These are phyloP conservation scores for Penicillium daleae DNA, from an alignment of 495 filamentous ascomycete species.

Conservation along the genomic window DNA sequence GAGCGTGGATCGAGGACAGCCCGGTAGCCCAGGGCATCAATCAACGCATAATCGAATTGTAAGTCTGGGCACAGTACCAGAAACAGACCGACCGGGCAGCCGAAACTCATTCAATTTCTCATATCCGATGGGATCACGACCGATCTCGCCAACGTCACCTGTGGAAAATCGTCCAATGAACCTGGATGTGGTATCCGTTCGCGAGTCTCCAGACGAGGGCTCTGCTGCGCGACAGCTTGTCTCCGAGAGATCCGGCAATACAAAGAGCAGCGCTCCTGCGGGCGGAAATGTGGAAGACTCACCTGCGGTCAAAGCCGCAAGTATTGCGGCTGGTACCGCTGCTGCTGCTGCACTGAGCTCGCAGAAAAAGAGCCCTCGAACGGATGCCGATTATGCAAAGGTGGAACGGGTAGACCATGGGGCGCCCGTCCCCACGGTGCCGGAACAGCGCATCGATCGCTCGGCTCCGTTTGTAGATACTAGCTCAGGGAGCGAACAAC, in stretches of 20 bases:
- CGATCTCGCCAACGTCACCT: slow-evolving; percentile 42
- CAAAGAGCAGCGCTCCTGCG: slow-evolving; percentile 49
- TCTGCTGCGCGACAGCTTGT: slow-evolving; percentile 40
- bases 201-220: slow-evolving; percentile 30
- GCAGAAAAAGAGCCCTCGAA: slow-evolving; percentile 19
- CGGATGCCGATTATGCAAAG: slow-evolving; percentile 12
- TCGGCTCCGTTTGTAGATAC: not conserved
- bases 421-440: not conserved
- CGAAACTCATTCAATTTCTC: slow-evolving; percentile 84
- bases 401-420: slow-evolving; percentile 10
- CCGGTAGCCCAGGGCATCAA: slow-evolving; percentile 24
- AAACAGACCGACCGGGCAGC: slow-evolving; percentile 61
- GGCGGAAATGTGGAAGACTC: slow-evolving; percentile 48
- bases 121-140: slow-evolving; percentile 66
- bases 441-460: slow-evolving; percentile 6
- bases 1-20: slow-evolving; percentile 49
- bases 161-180: slow-evolving; percentile 24
- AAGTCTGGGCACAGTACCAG: slow-evolving; percentile 44
- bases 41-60: slow-evolving; percentile 26
- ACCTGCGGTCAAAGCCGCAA: slow-evolving; percentile 39
- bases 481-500: slow-evolving; percentile 11
- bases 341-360: slow-evolving; percentile 36
- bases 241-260: slow-evolving; percentile 54
- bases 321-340: slow-evolving; percentile 42
- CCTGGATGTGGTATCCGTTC: slow-evolving; percentile 21